Base-by-base conservation (phyloP, 2,329 filamentous ascomycete species). In the Botrytis fragariae region DNA sequence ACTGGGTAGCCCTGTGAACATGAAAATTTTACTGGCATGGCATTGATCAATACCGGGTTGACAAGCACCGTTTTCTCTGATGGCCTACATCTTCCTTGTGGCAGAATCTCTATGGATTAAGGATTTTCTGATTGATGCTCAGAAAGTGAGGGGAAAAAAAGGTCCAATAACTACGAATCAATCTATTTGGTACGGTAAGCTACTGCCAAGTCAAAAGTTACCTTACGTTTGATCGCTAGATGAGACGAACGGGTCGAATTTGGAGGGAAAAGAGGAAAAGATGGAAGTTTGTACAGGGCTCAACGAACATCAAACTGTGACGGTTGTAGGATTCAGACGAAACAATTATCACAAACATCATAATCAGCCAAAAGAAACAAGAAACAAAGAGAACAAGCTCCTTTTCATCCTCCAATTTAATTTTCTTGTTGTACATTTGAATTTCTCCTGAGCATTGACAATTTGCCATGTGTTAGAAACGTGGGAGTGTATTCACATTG, bases 171-270 rank as follows among this genome's bases (percentile, higher is more conserved):
- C 18, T 48, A 35, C n/a, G 14, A 22, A 29, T 42, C 22, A 59
- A 71, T 62, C 32, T 39, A 48, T 71, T 22, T 45, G 54, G 18
- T 8, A 48, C 63, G 20, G 29, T 65, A 48, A 69, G 32, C 18
- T 57, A 61, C 37, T 20, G 51, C 51, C 7, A 60, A 20, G 42
- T 16, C 32, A 45, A 62, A 44, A 42, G 29, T 51, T 29, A 39
- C 42, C 57, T 71, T 10, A 32, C 22, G 32, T 71, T 71, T 71
- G 69, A 71, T 71, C 16, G 57, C 22, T 48, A 65, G 32, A 71
- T 71, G 57, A 71, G 39, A 62, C 69, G 42, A 62, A 62, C 42
- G 9, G 57, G 57, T 37, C 32, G 54, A 42, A 14, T n/a, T 37
- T 59, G 22, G 35, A 61, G 32, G 35, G 22, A 25, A 69, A 68